Evolutionary conservation across 257 asterid genomes (phyloP).

Genomic region (Solanum bulbocastanum): DNA sequence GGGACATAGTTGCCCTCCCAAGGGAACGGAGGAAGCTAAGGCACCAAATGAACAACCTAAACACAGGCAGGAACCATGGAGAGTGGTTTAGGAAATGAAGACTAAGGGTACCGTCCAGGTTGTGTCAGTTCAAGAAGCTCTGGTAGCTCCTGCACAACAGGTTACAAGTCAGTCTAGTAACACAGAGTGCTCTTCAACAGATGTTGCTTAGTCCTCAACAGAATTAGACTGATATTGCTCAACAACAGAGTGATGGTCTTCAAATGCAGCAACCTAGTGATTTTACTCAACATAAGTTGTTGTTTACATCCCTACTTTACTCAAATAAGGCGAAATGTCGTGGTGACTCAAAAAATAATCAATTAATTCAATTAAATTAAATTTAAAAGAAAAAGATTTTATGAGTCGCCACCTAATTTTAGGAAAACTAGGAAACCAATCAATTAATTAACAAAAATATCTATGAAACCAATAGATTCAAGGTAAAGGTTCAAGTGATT

Average conservation of each 20-base stretch:
- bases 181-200: background rate
- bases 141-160: background rate
- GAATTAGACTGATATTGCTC: background rate
- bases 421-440: background rate
- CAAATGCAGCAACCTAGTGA: background rate
- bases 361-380: no score
- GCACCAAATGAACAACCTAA: background rate
- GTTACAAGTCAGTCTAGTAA: background rate
- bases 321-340: background rate
- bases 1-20: background rate
- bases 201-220: background rate
- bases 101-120: background rate
- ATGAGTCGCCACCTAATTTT: background rate
- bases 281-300: background rate
- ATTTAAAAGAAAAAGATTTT: no score
- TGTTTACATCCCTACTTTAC: background rate
- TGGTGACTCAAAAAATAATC: background rate
- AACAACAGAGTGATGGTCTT: background rate
- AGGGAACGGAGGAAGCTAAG: background rate
- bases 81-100: background rate
- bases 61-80: background rate
- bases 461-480: background rate
- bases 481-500: background rate
- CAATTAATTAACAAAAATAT: background rate
- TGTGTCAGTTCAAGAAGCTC: background rate